phyloP scores from a whole-genome alignment of 805 yeast species.

The Candida germanica region DNA sequence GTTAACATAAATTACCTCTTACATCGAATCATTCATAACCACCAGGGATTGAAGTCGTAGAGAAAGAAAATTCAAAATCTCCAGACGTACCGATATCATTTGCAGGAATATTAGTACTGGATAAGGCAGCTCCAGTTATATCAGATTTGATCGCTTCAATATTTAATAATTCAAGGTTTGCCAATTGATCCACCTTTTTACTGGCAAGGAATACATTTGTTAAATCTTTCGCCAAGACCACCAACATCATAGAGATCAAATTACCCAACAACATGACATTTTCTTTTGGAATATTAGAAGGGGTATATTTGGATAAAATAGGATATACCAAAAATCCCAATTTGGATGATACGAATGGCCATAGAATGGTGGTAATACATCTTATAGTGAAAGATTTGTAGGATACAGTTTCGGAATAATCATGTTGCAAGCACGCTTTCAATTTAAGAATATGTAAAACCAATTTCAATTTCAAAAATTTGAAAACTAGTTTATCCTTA shows the following conservation, averaged over 20 bases:
- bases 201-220: constrained; percentile 26
- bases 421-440: constrained; percentile 33
- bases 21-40: background rate
- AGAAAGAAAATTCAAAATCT: background rate
- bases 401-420: constrained; percentile 27
- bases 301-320: background rate
- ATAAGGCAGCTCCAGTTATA: background rate
- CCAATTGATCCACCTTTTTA: constrained; percentile 28
- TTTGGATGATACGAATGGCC: constrained; percentile 39
- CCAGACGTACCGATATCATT: too few relatives aligned
- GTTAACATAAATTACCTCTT: background rate
- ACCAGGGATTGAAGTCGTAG: background rate
- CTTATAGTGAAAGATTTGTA: constrained; percentile 23
- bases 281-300: constrained; percentile 13
- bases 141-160: background rate
- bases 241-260: constrained; percentile 28
- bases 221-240: constrained; percentile 34
- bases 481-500: constrained; percentile 6
- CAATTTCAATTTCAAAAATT: constrained; percentile 12
- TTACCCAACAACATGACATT: constrained; percentile 24
- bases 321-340: constrained; percentile 23
- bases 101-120: too few relatives aligned
- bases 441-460: constrained; percentile 19
- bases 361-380: constrained; percentile 30
- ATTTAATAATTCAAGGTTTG: constrained; percentile 16